A percentile compares a stretch with the other conserved stretches of the same genome.
These are phyloP conservation scores for Lepidopterella palustris DNA, from an alignment of 495 filamentous ascomycete genomes.

Conservation along the genomic window DNA sequence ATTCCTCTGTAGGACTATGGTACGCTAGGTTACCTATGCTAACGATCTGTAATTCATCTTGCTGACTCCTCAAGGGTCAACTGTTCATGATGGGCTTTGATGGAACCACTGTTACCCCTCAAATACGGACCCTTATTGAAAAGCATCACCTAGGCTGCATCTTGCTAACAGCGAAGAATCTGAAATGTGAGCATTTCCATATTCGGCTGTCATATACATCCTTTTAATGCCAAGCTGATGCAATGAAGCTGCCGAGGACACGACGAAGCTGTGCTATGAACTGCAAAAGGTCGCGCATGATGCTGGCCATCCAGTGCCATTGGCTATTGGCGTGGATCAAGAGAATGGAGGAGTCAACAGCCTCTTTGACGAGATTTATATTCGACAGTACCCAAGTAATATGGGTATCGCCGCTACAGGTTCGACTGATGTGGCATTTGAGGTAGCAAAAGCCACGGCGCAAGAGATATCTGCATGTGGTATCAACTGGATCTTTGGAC, in stretches of 20 bases:
- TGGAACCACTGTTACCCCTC: conserved; percentile 76
- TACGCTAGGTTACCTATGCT: conserved; percentile 10
- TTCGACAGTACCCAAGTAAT: conserved; percentile 83
- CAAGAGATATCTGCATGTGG: conserved; percentile 80
- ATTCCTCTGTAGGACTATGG: conserved; percentile 27
- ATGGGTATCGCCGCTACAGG: conserved; percentile 88
- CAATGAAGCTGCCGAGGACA: conserved; percentile 67
- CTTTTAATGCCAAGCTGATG: conserved; percentile 7
- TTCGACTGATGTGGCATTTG: conserved; percentile 67
- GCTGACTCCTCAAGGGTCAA: conserved; percentile 50
- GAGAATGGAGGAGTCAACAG: conserved; percentile 95
- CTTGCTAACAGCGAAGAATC: conserved; percentile 80
- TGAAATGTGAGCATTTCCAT: conserved; percentile 60
- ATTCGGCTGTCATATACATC: conserved; percentile 1
- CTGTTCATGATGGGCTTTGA: conserved; percentile 96
- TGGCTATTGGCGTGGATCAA: conserved; percentile 81
- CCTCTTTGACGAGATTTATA: conserved; percentile 83
- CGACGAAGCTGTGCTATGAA: conserved; percentile 72
- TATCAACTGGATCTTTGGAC: conserved; percentile 85
- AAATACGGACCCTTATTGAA: conserved; percentile 77
- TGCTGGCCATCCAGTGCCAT: conserved; percentile 75
- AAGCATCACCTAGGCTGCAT: conserved; percentile 80
- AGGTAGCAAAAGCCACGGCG: conserved; percentile 78
- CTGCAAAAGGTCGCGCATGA: conserved; percentile 81
- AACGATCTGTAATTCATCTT: not conserved